phyloP scores from a whole-genome alignment of 495 filamentous ascomycete genomes.

The Amniculicola lignicola region DNA sequence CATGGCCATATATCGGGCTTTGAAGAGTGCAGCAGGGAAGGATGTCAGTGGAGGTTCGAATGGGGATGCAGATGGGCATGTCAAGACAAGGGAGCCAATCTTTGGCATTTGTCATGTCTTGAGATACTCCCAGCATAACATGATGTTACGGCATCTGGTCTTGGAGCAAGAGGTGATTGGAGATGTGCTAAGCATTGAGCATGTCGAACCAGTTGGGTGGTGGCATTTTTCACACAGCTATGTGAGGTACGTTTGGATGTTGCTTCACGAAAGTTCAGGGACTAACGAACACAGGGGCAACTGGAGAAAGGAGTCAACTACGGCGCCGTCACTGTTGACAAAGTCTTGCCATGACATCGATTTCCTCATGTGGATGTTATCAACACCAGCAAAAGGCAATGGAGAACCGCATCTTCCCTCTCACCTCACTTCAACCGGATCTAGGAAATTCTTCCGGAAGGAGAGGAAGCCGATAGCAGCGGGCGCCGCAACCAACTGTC shows the following conservation, averaged over 20 bases:
- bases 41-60: conserved; percentile 23
- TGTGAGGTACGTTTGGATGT: conserved; percentile 60
- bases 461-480: conserved; percentile 71
- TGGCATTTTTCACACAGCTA: conserved; percentile 97
- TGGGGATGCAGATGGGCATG: conserved; percentile 30
- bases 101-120: conserved; percentile 71
- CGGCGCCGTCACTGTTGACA: conserved; percentile 77
- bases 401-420: conserved; percentile 66
- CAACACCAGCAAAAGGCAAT: conserved; percentile 48
- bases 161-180: conserved; percentile 71
- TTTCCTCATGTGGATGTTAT: conserved; percentile 82
- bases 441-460: conserved; percentile 67
- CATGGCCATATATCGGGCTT: conserved; percentile 62
- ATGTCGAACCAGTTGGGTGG: conserved; percentile 91
- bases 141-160: conserved; percentile 72
- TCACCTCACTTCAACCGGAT: conserved; percentile 67
- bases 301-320: conserved; percentile 75
- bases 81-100: conserved; percentile 41
- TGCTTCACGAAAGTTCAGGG: too few species aligned
- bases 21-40: conserved; percentile 41
- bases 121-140: conserved; percentile 84
- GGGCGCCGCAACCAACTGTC: conserved; percentile 78
- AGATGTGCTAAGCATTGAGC: conserved; percentile 81
- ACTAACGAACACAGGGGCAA: conserved; percentile 60
- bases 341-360: conserved; percentile 97